Conservation (phyloP, 805 yeast species). For the Pichia deserticola region DNA sequence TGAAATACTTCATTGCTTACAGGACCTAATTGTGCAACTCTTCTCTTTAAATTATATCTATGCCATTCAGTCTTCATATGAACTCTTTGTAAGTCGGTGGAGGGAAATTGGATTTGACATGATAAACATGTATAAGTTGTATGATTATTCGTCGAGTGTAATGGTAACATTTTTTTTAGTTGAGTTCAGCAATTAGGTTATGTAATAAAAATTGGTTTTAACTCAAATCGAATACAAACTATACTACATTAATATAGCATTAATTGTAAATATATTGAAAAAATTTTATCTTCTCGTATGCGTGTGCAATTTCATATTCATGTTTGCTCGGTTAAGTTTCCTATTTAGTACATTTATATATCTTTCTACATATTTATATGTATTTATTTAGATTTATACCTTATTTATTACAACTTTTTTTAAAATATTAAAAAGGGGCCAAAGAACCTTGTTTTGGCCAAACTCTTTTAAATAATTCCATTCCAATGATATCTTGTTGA, state of each 20-base stretch:
- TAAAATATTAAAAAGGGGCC: not conserved
- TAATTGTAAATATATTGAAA: too few species aligned
- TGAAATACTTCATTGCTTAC: conserved; percentile 32
- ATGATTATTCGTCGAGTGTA: conserved; percentile 9
- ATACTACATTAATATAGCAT: too few species aligned
- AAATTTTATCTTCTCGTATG: too few species aligned
- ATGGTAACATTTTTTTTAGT: conserved; percentile 1
- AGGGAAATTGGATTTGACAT: conserved; percentile 72
- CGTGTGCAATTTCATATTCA: too few species aligned
- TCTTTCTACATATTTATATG: too few species aligned
- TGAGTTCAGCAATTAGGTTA: not conserved
- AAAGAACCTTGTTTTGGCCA: conserved; percentile 57
- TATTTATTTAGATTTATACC: too few species aligned
- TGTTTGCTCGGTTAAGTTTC: too few species aligned
- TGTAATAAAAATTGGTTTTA: too few species aligned
- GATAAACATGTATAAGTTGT: conserved; percentile 67
- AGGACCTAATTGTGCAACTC: conserved; percentile 79
- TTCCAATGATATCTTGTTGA: conserved; percentile 88
- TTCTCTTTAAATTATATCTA: conserved; percentile 85
- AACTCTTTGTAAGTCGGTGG: conserved; percentile 77
- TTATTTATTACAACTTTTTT: too few species aligned
- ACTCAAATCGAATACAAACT: too few species aligned
- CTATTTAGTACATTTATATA: too few species aligned
- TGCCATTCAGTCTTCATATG: conserved; percentile 99
- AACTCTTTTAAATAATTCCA: conserved; percentile 88